These are phyloP conservation scores for Backusella australiensis DNA, from an alignment of 192 early-diverging fungal genomes.

Conservation along the genomic window DNA sequence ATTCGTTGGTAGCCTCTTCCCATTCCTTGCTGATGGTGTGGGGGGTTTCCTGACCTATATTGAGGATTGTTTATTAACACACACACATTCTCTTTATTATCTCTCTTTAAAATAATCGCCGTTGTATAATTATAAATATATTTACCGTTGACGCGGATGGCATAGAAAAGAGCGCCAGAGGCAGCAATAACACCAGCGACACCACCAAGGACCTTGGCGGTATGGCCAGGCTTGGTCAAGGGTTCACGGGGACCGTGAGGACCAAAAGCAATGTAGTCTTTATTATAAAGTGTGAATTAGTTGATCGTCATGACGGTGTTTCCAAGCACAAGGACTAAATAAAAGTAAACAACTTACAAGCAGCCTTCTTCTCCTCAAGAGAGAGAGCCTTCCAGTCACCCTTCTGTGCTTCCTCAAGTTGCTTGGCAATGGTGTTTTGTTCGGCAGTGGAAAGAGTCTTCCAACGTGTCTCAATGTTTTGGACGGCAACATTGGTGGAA, in stretches of 20 bases:
- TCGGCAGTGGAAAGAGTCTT: conserved; percentile 70
- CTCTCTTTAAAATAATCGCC: background rate
- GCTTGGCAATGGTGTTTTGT: conserved; percentile 78
- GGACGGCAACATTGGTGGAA: conserved; percentile 44
- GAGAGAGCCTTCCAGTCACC: conserved; percentile 94
- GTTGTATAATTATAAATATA: conserved; percentile 10
- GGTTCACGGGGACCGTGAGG: conserved; percentile 86
- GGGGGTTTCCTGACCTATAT: conserved; percentile 57
- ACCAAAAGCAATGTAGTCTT: conserved; percentile 92
- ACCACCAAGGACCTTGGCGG: conserved; percentile 67
- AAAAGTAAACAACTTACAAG: conserved; percentile 44
- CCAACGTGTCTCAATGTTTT: conserved; percentile 59
- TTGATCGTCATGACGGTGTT: background rate
- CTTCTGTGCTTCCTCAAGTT: conserved; percentile 84
- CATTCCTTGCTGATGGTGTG: conserved; percentile 77
- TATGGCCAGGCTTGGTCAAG: conserved; percentile 63
- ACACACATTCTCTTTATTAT: background rate
- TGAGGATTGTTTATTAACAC: background rate
- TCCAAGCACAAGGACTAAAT: background rate
- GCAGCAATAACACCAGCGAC: conserved; percentile 54
- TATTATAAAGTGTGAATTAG: background rate
- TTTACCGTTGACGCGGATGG: conserved; percentile 56
- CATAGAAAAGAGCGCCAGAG: conserved; percentile 54
- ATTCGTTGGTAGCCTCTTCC: conserved; percentile 80
- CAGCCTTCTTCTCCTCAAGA: conserved; percentile 93